Conservation (phyloP, 2,329 filamentous ascomycete species). For the Allantophomopsis cytisporea region DNA sequence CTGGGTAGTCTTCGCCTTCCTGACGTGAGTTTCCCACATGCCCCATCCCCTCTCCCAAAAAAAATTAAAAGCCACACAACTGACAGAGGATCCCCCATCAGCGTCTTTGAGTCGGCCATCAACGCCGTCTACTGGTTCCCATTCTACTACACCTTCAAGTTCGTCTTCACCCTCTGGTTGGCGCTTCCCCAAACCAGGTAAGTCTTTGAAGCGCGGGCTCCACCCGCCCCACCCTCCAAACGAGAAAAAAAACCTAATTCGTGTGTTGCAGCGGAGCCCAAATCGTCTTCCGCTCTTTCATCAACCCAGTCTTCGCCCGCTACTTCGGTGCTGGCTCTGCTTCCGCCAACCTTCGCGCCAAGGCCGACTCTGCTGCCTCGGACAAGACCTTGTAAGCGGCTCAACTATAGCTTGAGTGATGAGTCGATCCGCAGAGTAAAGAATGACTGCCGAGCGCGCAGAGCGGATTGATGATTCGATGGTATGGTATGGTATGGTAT, state of each 20-base stretch:
- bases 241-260: no score
- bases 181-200: slow-evolving; percentile 89
- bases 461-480: no score
- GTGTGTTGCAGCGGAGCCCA: slow-evolving; percentile 63
- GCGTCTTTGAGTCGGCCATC: slow-evolving; percentile 67
- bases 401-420: no score
- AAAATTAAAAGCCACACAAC: not conserved
- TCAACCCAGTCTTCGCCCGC: slow-evolving; percentile 81
- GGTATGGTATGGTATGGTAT: no score
- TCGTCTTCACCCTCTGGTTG: slow-evolving; percentile 94
- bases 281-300: slow-evolving; percentile 90
- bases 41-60: not conserved
- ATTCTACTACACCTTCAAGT: slow-evolving; percentile 99
- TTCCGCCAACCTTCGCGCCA: slow-evolving; percentile 75
- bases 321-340: slow-evolving; percentile 70
- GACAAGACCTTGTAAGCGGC: slow-evolving; percentile 51
- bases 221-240: not conserved
- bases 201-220: slow-evolving; percentile 20
- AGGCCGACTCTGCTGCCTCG: slow-evolving; percentile 57
- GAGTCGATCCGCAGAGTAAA: no score
- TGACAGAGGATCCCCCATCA: slow-evolving; percentile 12
- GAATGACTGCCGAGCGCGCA: no score
- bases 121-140: slow-evolving; percentile 90
- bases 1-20: slow-evolving; percentile 76
- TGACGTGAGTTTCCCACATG: slow-evolving; percentile 42